Percentiles rank a stretch among this genome's conserved stretches.
Evolutionary conservation across 164 flowering plant species (phyloP).

Genomic region (Piper longum): DNA sequence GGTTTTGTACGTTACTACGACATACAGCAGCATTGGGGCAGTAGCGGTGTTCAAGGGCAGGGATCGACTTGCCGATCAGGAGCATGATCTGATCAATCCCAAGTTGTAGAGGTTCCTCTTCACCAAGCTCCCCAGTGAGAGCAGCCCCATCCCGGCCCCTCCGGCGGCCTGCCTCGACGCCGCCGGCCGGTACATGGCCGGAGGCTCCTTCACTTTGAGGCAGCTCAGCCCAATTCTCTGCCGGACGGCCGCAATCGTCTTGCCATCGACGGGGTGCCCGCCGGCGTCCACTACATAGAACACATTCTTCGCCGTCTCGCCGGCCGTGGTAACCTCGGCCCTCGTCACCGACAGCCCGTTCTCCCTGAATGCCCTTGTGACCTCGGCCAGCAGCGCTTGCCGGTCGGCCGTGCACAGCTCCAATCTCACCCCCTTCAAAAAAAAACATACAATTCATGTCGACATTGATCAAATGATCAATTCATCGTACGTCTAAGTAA

Average conservation of each 20-base stretch:
- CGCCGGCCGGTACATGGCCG: constrained; percentile 18
- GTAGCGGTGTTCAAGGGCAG: not conserved
- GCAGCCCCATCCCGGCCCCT: constrained; percentile 52
- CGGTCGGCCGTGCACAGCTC: constrained; percentile 33
- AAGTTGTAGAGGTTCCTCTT: constrained; percentile 71
- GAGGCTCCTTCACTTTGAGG: constrained; percentile 68
- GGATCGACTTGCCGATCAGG: constrained; percentile 14
- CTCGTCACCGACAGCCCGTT: constrained; percentile 77
- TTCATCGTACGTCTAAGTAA: no score
- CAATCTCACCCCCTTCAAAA: constrained; percentile 17
- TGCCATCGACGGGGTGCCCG: constrained; percentile 46
- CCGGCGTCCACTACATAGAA: constrained; percentile 65
- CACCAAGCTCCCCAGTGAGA: constrained; percentile 73
- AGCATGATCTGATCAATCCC: constrained; percentile 75
- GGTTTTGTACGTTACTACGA: not conserved
- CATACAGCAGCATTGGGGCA: not conserved
- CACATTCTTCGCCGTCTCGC: constrained; percentile 37
- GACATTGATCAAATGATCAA: no score
- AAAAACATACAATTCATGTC: no score
- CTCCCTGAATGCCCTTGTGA: constrained; percentile 82
- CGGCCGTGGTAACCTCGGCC: constrained; percentile 69
- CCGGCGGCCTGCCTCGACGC: constrained; percentile 20
- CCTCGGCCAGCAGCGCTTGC: constrained; percentile 64
- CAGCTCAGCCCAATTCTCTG: constrained; percentile 44
- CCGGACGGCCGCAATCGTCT: constrained; percentile 49